phyloP scores from a whole-genome alignment of 768 basidiomycete species.

The Boletus rex-veris region DNA sequence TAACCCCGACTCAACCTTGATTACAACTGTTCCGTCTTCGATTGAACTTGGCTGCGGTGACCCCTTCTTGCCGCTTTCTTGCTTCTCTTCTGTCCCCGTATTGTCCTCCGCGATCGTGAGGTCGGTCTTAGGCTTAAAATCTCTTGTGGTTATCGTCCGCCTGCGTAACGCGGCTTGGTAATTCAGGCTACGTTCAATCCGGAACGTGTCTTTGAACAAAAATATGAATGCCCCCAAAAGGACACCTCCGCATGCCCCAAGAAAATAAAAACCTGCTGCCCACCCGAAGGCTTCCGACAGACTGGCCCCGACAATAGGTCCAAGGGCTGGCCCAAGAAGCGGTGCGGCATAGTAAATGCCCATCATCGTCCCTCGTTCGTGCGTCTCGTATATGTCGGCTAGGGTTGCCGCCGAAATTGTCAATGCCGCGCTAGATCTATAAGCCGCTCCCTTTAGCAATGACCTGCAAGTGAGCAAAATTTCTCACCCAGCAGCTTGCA shows the following conservation, averaged over 20 bases:
- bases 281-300: slow-evolving; percentile 68
- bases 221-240: slow-evolving; percentile 56
- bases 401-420: slow-evolving; percentile 74
- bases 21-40: slow-evolving; percentile 22
- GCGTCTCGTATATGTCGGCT: slow-evolving; percentile 73
- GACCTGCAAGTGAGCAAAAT: background rate
- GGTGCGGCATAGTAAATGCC: slow-evolving; percentile 80
- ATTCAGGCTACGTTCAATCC: slow-evolving; percentile 73
- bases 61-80: slow-evolving; percentile 12
- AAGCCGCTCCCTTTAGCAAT: slow-evolving; percentile 2
- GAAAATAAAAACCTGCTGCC: slow-evolving; percentile 83
- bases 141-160: slow-evolving; percentile 30
- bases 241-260: slow-evolving; percentile 57
- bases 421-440: slow-evolving; percentile 62
- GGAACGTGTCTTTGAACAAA: slow-evolving; percentile 80
- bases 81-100: slow-evolving; percentile 8
- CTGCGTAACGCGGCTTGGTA: slow-evolving; percentile 67
- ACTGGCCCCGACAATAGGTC: slow-evolving; percentile 68
- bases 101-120: slow-evolving; percentile 14
- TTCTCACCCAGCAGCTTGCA: slow-evolving; percentile 64
- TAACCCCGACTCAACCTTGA: slow-evolving; percentile 10
- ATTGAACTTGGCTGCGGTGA: slow-evolving; percentile 11
- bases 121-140: slow-evolving; percentile 22
- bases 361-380: slow-evolving; percentile 74
- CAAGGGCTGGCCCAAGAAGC: slow-evolving; percentile 69